Percentiles rank a stretch among this genome's conserved stretches.
Evolutionary conservation across 1,139 yeast genomes (phyloP).

Genomic region (Pichia sp.): DNA sequence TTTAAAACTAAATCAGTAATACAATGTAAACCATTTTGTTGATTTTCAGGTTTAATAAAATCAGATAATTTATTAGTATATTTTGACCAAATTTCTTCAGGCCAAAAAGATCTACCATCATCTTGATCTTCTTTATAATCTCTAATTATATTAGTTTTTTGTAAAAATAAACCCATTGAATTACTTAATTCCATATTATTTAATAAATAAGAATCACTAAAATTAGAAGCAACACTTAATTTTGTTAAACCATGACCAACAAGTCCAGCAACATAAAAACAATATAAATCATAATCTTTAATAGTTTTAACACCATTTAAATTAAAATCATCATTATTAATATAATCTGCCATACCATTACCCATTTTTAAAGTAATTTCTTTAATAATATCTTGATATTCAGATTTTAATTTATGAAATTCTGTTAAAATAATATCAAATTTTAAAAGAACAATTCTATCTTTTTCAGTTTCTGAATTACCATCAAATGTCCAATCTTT

Average conservation of each 20-base stretch:
- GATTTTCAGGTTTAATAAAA: slow-evolving; percentile 45
- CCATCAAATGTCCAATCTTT: slow-evolving; percentile 80
- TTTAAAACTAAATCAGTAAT: slow-evolving; percentile 77
- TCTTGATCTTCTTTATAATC: slow-evolving; percentile 89
- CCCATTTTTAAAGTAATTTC: slow-evolving; percentile 86
- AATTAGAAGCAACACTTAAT: slow-evolving; percentile 63
- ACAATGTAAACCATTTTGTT: slow-evolving; percentile 60
- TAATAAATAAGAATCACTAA: slow-evolving; percentile 46
- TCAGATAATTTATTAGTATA: slow-evolving; percentile 61
- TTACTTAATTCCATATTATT: slow-evolving; percentile 57
- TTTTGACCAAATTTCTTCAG: slow-evolving; percentile 84
- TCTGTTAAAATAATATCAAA: slow-evolving; percentile 66
- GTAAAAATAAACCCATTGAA: slow-evolving; percentile 93
- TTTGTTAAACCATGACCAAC: slow-evolving; percentile 95
- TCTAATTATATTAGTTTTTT: slow-evolving; percentile 91
- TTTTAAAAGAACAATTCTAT: slow-evolving; percentile 69
- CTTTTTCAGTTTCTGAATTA: slow-evolving; percentile 70
- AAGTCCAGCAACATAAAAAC: slow-evolving; percentile 96
- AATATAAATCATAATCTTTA: slow-evolving; percentile 80
- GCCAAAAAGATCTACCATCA: slow-evolving; percentile 96
- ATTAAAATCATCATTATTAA: slow-evolving; percentile 71
- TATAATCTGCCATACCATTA: slow-evolving; percentile 95
- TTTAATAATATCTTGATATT: slow-evolving; percentile 70
- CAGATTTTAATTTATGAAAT: slow-evolving; percentile 65
- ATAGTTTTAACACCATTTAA: slow-evolving; percentile 71